Percentiles rank a stretch among this genome's conserved stretches.
Evolutionary conservation across 805 yeast species (phyloP).

Genomic region (Millerozyma miso): DNA sequence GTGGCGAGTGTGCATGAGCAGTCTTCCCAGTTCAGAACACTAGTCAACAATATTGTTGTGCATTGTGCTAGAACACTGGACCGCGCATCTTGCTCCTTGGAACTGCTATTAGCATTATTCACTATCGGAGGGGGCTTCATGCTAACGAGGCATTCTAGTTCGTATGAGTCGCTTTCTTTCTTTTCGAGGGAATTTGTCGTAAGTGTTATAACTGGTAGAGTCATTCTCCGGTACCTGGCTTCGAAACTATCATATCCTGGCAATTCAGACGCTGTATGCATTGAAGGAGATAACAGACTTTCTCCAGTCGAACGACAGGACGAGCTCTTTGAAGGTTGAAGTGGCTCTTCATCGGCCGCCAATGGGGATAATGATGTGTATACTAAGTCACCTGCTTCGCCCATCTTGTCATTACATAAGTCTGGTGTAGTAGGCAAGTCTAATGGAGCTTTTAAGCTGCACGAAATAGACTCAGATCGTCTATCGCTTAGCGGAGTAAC

Average conservation of each 20-base stretch:
- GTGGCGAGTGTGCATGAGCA: slow-evolving; percentile 6
- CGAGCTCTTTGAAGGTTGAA: not conserved
- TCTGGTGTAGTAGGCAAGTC: not conserved
- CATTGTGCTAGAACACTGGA: slow-evolving; percentile 6
- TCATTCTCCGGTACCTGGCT: not conserved
- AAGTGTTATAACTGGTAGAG: not conserved
- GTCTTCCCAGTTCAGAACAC: slow-evolving; percentile 2
- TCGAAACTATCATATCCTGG: not conserved
- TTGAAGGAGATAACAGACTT: not conserved
- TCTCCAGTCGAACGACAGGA: not conserved
- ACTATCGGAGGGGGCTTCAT: slow-evolving; percentile 19
- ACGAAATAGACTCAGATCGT: not conserved
- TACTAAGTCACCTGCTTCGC: not conserved
- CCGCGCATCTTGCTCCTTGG: slow-evolving; percentile 1
- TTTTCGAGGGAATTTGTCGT: not conserved
- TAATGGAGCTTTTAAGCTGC: not conserved
- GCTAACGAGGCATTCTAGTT: slow-evolving; percentile 15
- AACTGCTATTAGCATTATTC: not conserved
- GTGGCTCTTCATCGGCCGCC: not conserved
- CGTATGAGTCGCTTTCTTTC: slow-evolving; percentile 4
- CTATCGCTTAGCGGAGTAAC: not conserved
- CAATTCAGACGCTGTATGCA: not conserved
- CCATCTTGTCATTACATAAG: not conserved
- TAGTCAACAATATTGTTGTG: slow-evolving; percentile 6
- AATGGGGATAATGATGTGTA: not conserved